Evolutionary conservation across 2,329 filamentous ascomycete species (phyloP).

Genomic region (Sodiomyces alkalinus): DNA sequence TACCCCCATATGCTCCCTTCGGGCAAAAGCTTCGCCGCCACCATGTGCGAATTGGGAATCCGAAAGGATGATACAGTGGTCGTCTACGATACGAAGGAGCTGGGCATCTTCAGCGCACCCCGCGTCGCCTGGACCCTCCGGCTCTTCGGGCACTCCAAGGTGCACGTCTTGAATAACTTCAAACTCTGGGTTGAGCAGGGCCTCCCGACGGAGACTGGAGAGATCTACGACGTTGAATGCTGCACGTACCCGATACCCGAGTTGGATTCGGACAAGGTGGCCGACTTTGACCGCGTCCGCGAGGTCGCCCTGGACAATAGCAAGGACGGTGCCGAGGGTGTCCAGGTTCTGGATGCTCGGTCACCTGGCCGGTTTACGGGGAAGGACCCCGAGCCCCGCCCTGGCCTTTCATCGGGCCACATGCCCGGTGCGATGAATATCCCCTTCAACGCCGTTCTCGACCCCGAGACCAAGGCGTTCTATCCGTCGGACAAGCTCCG

Average conservation of each 20-base stretch:
- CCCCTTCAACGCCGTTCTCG: conserved; percentile 65
- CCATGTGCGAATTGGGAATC: conserved; percentile 83
- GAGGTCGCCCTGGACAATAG: conserved; percentile 61
- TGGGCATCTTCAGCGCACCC: conserved; percentile 88
- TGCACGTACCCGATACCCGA: conserved; percentile 49
- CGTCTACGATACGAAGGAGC: conserved; percentile 82
- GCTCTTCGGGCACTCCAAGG: conserved; percentile 75
- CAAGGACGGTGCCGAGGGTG: conserved; percentile 67
- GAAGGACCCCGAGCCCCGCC: conserved; percentile 69
- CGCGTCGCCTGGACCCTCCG: conserved; percentile 87
- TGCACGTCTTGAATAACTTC: conserved; percentile 93
- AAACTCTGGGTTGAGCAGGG: conserved; percentile 81
- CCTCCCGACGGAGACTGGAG: conserved; percentile 66
- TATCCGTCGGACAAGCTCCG: conserved; percentile 56
- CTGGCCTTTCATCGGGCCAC: conserved; percentile 77
- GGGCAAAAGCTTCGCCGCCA: conserved; percentile 63
- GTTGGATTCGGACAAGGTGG: conserved; percentile 48
- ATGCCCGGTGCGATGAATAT: conserved; percentile 79
- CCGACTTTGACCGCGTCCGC: conserved; percentile 68
- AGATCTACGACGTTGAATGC: conserved; percentile 52
- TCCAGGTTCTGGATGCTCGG: conserved; percentile 83
- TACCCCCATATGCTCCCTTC: conserved; percentile 96
- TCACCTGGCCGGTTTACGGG: conserved; percentile 69
- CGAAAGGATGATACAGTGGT: conserved; percentile 78
- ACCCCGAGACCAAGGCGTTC: conserved; percentile 69